A percentile compares a stretch with the other conserved stretches of the same genome.
These are phyloP conservation scores for Saitozyma podzolica DNA, from an alignment of 768 basidiomycete genomes.

Conservation along the genomic window DNA sequence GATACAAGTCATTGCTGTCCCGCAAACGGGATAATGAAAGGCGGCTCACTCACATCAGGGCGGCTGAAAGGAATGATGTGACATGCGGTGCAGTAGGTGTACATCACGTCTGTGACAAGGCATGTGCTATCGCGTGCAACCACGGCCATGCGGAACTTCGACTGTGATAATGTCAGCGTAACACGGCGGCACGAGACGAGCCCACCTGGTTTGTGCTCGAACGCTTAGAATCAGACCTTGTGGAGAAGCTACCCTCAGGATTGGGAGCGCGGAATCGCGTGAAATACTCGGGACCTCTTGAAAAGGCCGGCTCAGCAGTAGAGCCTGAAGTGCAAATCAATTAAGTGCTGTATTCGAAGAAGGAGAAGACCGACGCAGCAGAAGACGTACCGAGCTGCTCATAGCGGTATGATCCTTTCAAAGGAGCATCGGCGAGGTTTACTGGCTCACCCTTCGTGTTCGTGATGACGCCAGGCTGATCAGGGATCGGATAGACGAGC, in stretches of 20 bases:
- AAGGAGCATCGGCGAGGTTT: no score
- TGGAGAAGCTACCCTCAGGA: conserved; percentile 8
- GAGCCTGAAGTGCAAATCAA: no score
- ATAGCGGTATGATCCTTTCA: no score
- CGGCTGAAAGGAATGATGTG: background rate
- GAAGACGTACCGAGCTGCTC: no score
- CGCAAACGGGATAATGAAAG: no score
- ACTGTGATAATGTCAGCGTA: background rate
- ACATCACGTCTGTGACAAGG: background rate
- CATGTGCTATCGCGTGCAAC: background rate
- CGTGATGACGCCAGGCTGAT: no score
- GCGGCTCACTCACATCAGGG: background rate
- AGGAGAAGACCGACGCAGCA: no score
- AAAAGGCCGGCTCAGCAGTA: no score
- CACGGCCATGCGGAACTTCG: background rate
- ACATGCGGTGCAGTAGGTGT: background rate
- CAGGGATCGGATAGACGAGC: no score
- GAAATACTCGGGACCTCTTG: conserved; percentile 9
- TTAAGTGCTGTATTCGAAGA: no score
- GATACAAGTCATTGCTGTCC: no score
- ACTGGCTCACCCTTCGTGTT: no score
- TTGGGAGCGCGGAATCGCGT: background rate
- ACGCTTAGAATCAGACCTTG: conserved; percentile 7
- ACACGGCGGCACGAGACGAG: background rate
- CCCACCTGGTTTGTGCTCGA: conserved; percentile 3